Conservation (phyloP, 2,329 filamentous ascomycete genomes). For the Pseudogymnoascus sp. region DNA sequence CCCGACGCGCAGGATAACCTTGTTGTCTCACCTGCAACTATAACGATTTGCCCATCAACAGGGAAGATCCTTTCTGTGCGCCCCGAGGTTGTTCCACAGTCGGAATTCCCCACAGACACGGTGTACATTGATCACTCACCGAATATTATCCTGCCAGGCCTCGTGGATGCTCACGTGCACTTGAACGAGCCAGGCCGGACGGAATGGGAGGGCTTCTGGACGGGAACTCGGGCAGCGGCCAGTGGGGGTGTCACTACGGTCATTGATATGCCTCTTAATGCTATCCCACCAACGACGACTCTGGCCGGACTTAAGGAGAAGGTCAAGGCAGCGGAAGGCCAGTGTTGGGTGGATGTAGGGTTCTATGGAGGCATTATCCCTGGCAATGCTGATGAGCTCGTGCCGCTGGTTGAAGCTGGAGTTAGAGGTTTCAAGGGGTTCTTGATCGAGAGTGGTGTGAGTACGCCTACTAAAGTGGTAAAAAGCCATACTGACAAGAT, state of each 20-base stretch:
- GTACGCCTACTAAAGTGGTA: constrained; percentile 28
- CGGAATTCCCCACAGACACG: constrained; percentile 63
- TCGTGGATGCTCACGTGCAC: constrained; percentile 96
- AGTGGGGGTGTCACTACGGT: constrained; percentile 96
- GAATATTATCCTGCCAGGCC: constrained; percentile 74
- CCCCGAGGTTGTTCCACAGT: constrained; percentile 63
- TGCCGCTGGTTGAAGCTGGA: constrained; percentile 72
- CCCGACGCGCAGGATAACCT: constrained; percentile 56
- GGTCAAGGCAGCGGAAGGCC: constrained; percentile 68
- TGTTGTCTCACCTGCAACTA: constrained; percentile 68
- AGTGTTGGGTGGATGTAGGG: constrained; percentile 98
- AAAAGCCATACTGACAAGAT: constrained; percentile 8
- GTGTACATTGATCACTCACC: constrained; percentile 80
- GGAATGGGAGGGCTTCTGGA: constrained; percentile 98
- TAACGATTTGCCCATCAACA: constrained; percentile 66
- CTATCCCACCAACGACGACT: constrained; percentile 92
- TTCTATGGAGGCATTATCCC: constrained; percentile 95
- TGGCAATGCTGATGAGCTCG: constrained; percentile 73
- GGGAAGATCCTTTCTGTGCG: constrained; percentile 79
- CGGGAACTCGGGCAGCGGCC: constrained; percentile 85
- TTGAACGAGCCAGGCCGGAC: constrained; percentile 94
- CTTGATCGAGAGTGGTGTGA: constrained; percentile 88
- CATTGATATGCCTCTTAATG: constrained; percentile 95
- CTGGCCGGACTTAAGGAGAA: constrained; percentile 76
- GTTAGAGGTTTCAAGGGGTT: constrained; percentile 97